Conservation (phyloP, 78 protist genomes). For the slime mould (Dictyostelium discoideum) region DNA sequence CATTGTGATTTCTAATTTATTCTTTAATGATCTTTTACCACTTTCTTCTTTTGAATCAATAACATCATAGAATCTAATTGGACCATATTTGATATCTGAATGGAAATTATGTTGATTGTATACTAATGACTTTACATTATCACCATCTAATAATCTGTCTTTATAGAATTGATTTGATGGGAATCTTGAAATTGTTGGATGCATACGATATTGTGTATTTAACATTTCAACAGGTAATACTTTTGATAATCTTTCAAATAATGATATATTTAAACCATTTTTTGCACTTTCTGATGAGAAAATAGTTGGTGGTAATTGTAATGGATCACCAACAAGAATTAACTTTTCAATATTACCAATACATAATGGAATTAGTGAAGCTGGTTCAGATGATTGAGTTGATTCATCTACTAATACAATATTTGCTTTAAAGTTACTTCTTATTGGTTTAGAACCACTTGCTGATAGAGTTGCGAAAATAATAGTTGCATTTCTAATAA, state of each 20-base stretch:
- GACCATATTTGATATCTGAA: neutral
- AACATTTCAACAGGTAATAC: slow-evolving; percentile 28
- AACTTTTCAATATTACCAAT: neutral
- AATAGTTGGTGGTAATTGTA: slow-evolving; percentile 30
- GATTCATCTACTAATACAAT: slow-evolving; percentile 90
- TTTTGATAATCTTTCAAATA: slow-evolving; percentile 25
- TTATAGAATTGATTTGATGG: slow-evolving; percentile 86
- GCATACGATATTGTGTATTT: slow-evolving; percentile 90
- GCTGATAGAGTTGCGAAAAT: slow-evolving; percentile 76
- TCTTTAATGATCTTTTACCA: neutral
- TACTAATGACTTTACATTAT: neutral
- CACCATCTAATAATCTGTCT: slow-evolving; percentile 52
- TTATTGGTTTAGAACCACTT: neutral
- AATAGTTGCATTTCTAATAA: slow-evolving; percentile 21
- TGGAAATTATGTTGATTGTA: neutral
- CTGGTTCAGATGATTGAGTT: slow-evolving; percentile 87
- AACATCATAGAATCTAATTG: slow-evolving; percentile 2
- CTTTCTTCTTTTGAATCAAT: neutral
- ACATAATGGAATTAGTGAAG: slow-evolving; percentile 76
- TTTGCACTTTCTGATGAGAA: neutral
- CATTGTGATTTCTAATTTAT: neutral
- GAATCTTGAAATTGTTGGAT: slow-evolving; percentile 83
- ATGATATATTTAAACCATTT: neutral
- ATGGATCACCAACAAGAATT: slow-evolving; percentile 31
- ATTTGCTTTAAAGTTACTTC: neutral